Conservation (phyloP, 305 asterid genomes). For the Rubia balearica region DNA sequence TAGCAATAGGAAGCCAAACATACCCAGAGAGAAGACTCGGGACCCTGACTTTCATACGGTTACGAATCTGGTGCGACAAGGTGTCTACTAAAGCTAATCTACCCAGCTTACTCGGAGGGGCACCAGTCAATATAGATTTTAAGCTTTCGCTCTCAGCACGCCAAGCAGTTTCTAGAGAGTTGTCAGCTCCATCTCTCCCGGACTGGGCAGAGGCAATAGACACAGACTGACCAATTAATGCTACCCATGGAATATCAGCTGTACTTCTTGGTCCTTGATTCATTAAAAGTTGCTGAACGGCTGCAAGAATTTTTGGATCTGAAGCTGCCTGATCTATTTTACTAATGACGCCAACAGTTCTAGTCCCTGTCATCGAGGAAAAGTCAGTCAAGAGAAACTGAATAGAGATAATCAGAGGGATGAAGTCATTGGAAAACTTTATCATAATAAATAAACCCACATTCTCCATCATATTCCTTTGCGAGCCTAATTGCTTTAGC, state of each 20-base stretch:
- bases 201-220: slow-evolving; percentile 94
- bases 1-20: not conserved
- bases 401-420: not conserved
- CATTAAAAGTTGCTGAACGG: slow-evolving; percentile 91
- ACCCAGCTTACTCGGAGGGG: slow-evolving; percentile 96
- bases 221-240: slow-evolving; percentile 96
- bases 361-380: slow-evolving; percentile 50
- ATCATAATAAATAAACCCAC: slow-evolving; percentile 36
- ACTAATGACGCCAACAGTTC: slow-evolving; percentile 97
- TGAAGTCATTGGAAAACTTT: not conserved
- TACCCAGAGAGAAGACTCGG: slow-evolving; percentile 97
- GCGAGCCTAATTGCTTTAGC: slow-evolving; percentile 92
- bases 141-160: slow-evolving; percentile 92
- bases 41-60: slow-evolving; percentile 81
- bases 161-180: slow-evolving; percentile 98
- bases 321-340: slow-evolving; percentile 96
- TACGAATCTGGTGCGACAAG: slow-evolving; percentile 86
- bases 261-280: slow-evolving; percentile 96
- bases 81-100: slow-evolving; percentile 96
- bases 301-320: slow-evolving; percentile 86
- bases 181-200: slow-evolving; percentile 76
- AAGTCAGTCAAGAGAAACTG: slow-evolving; percentile 4
- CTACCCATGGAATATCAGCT: slow-evolving; percentile 97
- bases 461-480: slow-evolving; percentile 93
- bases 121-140: slow-evolving; percentile 83